Conservation (phyloP, 495 filamentous ascomycete species). For the Tuber melanosporum region DNA sequence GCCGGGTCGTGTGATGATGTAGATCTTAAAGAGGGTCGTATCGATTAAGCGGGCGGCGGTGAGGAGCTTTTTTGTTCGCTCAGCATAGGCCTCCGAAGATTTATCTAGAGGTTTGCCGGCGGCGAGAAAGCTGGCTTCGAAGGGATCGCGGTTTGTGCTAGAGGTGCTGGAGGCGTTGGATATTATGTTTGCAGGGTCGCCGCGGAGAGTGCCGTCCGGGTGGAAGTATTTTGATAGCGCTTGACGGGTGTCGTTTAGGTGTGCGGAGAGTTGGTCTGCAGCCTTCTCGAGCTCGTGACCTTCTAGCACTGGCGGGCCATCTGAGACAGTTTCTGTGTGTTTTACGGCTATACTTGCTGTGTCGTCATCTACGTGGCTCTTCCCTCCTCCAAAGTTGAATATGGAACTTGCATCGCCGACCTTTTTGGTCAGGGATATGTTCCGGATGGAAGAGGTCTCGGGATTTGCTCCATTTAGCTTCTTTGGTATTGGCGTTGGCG, state of each 20-base stretch:
- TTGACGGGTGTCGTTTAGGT: conserved; percentile 74
- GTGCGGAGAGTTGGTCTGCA: conserved; percentile 72
- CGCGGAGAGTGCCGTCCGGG: conserved; percentile 53
- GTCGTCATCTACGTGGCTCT: conserved; percentile 23
- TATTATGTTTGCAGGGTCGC: conserved; percentile 12
- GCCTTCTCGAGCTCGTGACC: conserved; percentile 75
- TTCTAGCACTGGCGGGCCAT: conserved; percentile 45
- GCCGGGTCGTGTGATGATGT: conserved; percentile 81
- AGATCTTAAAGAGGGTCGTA: conserved; percentile 85
- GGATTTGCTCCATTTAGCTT: conserved; percentile 26
- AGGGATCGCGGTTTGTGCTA: conserved; percentile 44
- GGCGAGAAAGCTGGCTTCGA: conserved; percentile 47
- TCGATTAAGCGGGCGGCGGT: conserved; percentile 77
- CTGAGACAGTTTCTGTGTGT: conserved; percentile 29
- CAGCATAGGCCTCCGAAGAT: conserved; percentile 47
- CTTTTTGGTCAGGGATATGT: conserved; percentile 30
- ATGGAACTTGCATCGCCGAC: conserved; percentile 38
- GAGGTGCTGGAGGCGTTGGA: conserved; percentile 22
- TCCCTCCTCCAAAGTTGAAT: conserved; percentile 38
- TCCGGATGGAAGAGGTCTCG: conserved; percentile 28
- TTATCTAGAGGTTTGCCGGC: conserved; percentile 38
- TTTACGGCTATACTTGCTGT: conserved; percentile 34
- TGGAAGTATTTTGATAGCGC: conserved; percentile 77
- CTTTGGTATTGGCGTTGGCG: conserved; percentile 11
- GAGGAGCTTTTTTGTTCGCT: conserved; percentile 63